Evolutionary conservation across 2,329 filamentous ascomycete species (phyloP).

Genomic region (Hypoxylon sp.): DNA sequence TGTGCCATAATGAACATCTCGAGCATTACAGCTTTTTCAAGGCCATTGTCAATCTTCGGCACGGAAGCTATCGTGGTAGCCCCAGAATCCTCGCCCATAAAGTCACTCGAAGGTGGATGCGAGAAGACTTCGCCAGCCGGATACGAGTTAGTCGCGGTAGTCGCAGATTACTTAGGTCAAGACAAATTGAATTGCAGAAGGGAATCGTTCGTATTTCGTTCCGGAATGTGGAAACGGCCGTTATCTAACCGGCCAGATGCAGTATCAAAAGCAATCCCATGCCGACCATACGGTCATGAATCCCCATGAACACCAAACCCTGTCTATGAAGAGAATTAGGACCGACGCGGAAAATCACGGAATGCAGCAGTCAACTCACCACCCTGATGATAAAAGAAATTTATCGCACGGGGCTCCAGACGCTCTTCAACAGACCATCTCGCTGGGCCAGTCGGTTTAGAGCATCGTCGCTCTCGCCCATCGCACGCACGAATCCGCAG

Average conservation of each 20-base stretch:
- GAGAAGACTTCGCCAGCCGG: constrained; percentile 72
- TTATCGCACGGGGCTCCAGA: constrained; percentile 87
- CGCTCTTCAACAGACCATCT: constrained; percentile 96
- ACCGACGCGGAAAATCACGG: background rate
- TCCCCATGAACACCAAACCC: constrained; percentile 53
- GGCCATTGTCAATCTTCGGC: constrained; percentile 72
- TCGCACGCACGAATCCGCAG: constrained; percentile 96
- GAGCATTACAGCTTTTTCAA: constrained; percentile 73
- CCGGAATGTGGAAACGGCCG: constrained; percentile 44
- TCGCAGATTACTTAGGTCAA: constrained; percentile 36
- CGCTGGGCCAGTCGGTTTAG: constrained; percentile 96
- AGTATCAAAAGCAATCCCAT: constrained; percentile 53
- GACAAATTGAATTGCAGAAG: constrained; percentile 39
- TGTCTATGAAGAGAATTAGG: constrained; percentile 39
- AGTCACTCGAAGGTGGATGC: constrained; percentile 60
- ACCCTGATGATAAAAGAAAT: constrained; percentile 44
- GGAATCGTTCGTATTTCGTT: constrained; percentile 50
- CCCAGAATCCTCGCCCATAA: constrained; percentile 68
- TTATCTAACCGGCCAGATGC: constrained; percentile 54
- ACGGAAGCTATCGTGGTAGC: constrained; percentile 70
- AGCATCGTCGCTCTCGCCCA: constrained; percentile 97
- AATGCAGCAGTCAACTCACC: constrained; percentile 36
- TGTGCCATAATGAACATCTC: constrained; percentile 72
- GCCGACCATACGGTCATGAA: constrained; percentile 52
- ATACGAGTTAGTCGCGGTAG: constrained; percentile 30